phyloP scores from a whole-genome alignment of 192 early-diverging fungal genomes.

The Thoreauomyces humboldtii region DNA sequence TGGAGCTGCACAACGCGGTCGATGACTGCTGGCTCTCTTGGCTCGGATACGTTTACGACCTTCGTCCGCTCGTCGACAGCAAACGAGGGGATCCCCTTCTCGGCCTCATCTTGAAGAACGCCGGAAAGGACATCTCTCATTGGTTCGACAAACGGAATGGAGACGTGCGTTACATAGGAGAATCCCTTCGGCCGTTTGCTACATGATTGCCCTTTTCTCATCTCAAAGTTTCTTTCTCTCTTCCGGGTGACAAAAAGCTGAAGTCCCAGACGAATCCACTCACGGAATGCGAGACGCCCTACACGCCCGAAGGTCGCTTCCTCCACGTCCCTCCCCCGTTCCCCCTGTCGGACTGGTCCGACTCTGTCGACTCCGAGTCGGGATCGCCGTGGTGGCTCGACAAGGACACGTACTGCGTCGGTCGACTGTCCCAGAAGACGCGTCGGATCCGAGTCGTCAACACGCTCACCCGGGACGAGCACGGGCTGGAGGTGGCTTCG shows the following conservation, averaged over 20 bases:
- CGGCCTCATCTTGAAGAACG: constrained; percentile 52
- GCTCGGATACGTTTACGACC: constrained; percentile 55
- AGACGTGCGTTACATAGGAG: constrained; percentile 48
- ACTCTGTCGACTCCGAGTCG: not conserved
- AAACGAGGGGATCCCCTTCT: constrained; percentile 42
- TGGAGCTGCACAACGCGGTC: constrained; percentile 50
- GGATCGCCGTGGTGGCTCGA: constrained; percentile 55
- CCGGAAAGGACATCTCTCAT: constrained; percentile 61
- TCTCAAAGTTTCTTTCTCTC: no score
- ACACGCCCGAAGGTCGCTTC: constrained; percentile 54
- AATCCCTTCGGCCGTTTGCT: no score
- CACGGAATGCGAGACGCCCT: constrained; percentile 36
- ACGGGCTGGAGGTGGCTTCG: constrained; percentile 51
- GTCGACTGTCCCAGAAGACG: constrained; percentile 45
- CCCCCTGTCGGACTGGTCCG: constrained; percentile 42
- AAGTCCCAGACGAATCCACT: constrained; percentile 49
- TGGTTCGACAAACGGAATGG: constrained; percentile 57
- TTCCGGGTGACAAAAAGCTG: constrained; percentile 37
- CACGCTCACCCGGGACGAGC: constrained; percentile 56
- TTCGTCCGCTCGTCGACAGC: constrained; percentile 41
- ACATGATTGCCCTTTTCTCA: no score
- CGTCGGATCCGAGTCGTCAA: constrained; percentile 54
- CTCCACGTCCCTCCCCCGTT: constrained; percentile 49
- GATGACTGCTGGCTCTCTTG: constrained; percentile 58
- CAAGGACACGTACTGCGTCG: constrained; percentile 47